phyloP scores from a whole-genome alignment of 129 eudicot species.

The Tagetes erecta region DNA sequence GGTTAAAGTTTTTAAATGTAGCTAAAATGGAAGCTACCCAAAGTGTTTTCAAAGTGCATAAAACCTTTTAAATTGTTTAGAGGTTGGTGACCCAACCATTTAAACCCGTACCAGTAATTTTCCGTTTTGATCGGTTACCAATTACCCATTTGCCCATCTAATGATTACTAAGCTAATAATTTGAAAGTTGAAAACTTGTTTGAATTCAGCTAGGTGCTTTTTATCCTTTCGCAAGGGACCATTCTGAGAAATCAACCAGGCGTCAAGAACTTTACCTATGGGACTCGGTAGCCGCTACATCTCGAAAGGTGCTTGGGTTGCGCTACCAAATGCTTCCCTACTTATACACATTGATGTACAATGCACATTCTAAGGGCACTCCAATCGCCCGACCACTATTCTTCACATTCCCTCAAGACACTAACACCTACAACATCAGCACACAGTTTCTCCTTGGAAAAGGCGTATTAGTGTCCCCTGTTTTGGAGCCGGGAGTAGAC shows the following conservation, averaged over 20 bases:
- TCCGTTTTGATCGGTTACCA: no score
- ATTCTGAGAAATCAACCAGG: slow-evolving; percentile 33
- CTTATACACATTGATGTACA: slow-evolving; percentile 75
- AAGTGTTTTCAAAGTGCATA: background rate
- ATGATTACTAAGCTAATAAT: no score
- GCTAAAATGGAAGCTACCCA: background rate
- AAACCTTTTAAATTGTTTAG: no score
- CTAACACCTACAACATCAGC: slow-evolving; percentile 57
- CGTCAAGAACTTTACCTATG: slow-evolving; percentile 82
- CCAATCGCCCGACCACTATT: slow-evolving; percentile 85
- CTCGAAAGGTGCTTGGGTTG: slow-evolving; percentile 68
- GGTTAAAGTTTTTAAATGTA: background rate
- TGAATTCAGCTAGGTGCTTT: slow-evolving; percentile 74
- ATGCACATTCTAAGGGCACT: slow-evolving; percentile 60
- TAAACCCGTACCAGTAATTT: no score
- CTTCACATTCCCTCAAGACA: slow-evolving; percentile 77
- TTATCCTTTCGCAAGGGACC: slow-evolving; percentile 88
- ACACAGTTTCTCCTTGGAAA: slow-evolving; percentile 77
- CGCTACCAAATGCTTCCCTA: slow-evolving; percentile 77
- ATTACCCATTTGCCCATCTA: no score
- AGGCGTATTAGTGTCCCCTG: slow-evolving; percentile 80
- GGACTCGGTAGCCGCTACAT: slow-evolving; percentile 79
- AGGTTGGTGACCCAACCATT: no score
- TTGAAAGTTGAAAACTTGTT: no score
- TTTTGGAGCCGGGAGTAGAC: slow-evolving; percentile 40